Base-by-base conservation (phyloP, 108 stramenopile species). In the Conticribra weissflogii region DNA sequence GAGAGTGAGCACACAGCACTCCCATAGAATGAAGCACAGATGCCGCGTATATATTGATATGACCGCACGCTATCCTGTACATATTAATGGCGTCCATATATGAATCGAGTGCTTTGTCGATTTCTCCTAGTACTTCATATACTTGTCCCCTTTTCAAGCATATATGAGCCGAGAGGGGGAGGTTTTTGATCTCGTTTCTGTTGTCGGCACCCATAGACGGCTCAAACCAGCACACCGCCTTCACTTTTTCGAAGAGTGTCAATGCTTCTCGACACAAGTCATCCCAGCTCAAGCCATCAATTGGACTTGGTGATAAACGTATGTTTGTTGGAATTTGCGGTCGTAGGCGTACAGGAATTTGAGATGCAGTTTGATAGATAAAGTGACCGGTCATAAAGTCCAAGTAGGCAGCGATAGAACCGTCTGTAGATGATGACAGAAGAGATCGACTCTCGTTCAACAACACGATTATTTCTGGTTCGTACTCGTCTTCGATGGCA, bases 11-110 rank as follows among this genome's bases (percentile, higher is more conserved):
- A 58, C 59, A 60, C 2, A 80, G 34, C 32, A 63, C 57, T 33
- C 76, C 81, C 66, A 82, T 74, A 4, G 47, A 31, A 44, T 79
- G 69, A 1, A 82, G 62, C 1, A 78, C 77, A n/a, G 72, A 68
- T 44, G 77, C 77, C 8, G 59, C 36, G 59, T 79, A 75, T 3
- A 78, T 27, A 15, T 69, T 72, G 18, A 62, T 73, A 51, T 73
- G 53, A 14, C 81, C 62, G 49, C 72, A 67, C 29, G 66, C 74
- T 15, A 66, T 69, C 12, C 57, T 34, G 56, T 79, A 79, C 22
- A 79, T 50, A 50, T 72, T 68, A 14, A 62, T 44, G 31, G 81
- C 77, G 18, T 71, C 54, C 27, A n/a, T 54, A 32, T 63, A 79
- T 14, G 51, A 62, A 14, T 70, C 57, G 16, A 79, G 29, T 27